phyloP scores from a whole-genome alignment of 192 early-diverging fungal species.

The Coemansia sp. region DNA sequence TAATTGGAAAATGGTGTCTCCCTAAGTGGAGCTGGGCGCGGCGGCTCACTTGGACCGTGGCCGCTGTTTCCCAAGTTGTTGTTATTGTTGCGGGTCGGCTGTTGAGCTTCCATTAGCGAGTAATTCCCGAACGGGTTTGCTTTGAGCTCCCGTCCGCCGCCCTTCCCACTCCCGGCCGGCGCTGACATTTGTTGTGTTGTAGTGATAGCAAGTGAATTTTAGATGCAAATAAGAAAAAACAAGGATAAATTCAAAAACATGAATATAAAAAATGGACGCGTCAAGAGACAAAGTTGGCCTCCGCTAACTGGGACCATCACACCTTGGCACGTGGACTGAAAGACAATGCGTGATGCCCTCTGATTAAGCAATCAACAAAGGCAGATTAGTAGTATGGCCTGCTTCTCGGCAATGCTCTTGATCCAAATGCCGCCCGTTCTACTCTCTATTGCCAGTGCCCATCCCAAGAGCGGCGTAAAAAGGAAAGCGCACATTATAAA shows the following conservation, averaged over 20 bases:
- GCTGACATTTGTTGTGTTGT: slow-evolving; percentile 1
- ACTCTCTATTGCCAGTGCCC: no score
- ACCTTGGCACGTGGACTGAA: no score
- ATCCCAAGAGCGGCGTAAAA: no score
- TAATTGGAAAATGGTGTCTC: slow-evolving; percentile 48
- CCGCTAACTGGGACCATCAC: background rate
- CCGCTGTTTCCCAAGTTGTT: background rate
- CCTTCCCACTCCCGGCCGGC: background rate
- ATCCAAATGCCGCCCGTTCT: no score
- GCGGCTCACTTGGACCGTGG: background rate
- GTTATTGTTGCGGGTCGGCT: slow-evolving; percentile 8
- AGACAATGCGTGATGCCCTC: no score
- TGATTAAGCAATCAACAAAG: no score
- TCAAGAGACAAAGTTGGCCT: no score
- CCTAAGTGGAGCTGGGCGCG: background rate
- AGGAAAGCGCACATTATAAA: no score
- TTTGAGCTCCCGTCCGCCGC: slow-evolving; percentile 13
- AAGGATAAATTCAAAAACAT: background rate
- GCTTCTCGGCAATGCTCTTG: no score
- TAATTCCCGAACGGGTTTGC: slow-evolving; percentile 56
- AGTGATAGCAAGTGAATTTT: background rate
- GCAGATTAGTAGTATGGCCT: no score
- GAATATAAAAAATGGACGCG: background rate
- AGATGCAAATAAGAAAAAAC: background rate
- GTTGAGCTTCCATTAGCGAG: slow-evolving; percentile 52